A percentile compares a stretch with the other conserved stretches of the same genome.
Conservation (phyloP, 768 basidiomycete genomes). For the Leucosporidium scottii region DNA sequence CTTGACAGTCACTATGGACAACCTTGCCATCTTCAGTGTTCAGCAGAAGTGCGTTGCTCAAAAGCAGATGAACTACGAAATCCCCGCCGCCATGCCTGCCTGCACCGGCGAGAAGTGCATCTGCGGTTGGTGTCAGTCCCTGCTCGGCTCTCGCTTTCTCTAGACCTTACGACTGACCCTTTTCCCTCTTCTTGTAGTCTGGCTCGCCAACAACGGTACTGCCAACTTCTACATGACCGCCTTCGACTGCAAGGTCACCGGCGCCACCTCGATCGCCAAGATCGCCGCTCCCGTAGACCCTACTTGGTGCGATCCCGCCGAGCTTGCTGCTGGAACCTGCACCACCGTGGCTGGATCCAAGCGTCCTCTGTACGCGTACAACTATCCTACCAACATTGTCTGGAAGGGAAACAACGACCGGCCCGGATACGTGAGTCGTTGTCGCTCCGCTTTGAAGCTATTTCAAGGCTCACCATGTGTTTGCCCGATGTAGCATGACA, state of each 20-base stretch:
- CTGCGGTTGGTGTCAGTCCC: constrained; percentile 31
- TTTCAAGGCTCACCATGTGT: too few species aligned
- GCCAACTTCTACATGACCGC: constrained; percentile 11
- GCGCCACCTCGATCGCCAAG: not conserved
- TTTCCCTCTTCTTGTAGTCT: constrained; percentile 3
- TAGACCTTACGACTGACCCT: not conserved
- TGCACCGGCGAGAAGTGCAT: constrained; percentile 40
- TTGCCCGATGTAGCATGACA: not conserved
- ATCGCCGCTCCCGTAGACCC: constrained; percentile 25
- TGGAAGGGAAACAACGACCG: not conserved
- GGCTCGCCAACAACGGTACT: constrained; percentile 26
- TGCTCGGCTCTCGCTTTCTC: not conserved
- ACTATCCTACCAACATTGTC: not conserved
- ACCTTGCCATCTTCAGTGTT: constrained; percentile 38
- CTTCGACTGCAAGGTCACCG: constrained; percentile 5
- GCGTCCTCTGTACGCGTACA: constrained; percentile 25
- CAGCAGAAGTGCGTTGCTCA: constrained; percentile 37
- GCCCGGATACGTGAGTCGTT: not conserved
- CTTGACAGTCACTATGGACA: constrained; percentile 34
- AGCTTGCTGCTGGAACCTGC: not conserved
- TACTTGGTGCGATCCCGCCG: constrained; percentile 16
- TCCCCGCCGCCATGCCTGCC: constrained; percentile 37
- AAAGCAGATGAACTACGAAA: constrained; percentile 33
- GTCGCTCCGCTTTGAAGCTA: too few species aligned
- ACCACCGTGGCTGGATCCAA: constrained; percentile 6